A percentile compares a stretch with the other conserved stretches of the same genome.
These are phyloP conservation scores for Shiraia bambusicola DNA, from an alignment of 2,329 filamentous ascomycete genomes.

Conservation along the genomic window DNA sequence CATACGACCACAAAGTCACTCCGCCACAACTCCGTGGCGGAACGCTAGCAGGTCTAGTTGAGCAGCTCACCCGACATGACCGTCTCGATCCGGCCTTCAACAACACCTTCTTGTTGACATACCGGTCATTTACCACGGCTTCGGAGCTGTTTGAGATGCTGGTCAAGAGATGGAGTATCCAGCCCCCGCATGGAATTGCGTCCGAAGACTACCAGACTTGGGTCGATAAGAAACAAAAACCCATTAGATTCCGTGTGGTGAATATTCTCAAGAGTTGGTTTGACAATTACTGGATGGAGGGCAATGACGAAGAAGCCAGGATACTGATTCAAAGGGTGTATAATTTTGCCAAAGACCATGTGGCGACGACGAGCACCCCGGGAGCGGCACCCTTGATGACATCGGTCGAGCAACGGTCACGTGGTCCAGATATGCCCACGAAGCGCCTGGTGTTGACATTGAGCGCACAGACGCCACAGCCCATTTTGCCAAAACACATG, in stretches of 20 bases:
- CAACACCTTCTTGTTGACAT: conserved; percentile 95
- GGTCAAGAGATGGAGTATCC: conserved; percentile 87
- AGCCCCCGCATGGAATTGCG: conserved; percentile 80
- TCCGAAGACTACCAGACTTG: conserved; percentile 79
- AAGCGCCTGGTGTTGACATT: conserved; percentile 86
- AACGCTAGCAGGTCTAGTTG: conserved; percentile 83
- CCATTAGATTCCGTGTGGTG: conserved; percentile 91
- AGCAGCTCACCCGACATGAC: conserved; percentile 93
- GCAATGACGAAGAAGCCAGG: conserved; percentile 78
- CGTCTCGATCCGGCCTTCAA: conserved; percentile 95
- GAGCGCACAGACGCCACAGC: conserved; percentile 76
- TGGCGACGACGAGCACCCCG: conserved; percentile 90
- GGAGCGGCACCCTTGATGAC: conserved; percentile 82
- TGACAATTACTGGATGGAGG: conserved; percentile 98
- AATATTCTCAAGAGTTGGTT: conserved; percentile 99
- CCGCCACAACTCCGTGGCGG: conserved; percentile 82
- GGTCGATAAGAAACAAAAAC: conserved; percentile 93
- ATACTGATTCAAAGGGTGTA: conserved; percentile 86
- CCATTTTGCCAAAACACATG: conserved; percentile 98
- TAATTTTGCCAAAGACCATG: conserved; percentile 85
- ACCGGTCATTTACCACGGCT: conserved; percentile 90
- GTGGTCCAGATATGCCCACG: conserved; percentile 81
- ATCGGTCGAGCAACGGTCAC: conserved; percentile 83
- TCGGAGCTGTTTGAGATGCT: conserved; percentile 89
- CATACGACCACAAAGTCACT: conserved; percentile 80